Percentiles rank a stretch among this genome's conserved stretches.
Conservation (phyloP, 2,329 filamentous ascomycete species). For the Xylaria digitata region DNA sequence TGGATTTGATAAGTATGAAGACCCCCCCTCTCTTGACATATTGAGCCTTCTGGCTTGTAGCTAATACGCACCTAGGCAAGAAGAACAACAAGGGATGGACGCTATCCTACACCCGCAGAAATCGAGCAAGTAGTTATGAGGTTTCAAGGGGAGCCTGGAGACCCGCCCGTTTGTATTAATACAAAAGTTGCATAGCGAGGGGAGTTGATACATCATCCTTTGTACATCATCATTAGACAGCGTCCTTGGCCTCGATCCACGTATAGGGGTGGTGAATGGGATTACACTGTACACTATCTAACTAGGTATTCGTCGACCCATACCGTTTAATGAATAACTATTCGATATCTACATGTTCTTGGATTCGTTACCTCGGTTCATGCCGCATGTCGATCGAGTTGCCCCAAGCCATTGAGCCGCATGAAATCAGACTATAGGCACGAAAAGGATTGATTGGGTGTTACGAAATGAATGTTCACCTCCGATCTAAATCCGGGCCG, state of each 20-base stretch:
- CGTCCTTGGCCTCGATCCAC: slow-evolving; percentile 10
- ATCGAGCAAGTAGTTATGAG: slow-evolving; percentile 40
- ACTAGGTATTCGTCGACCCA: slow-evolving; percentile 2
- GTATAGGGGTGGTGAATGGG: not conserved
- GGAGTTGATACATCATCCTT: slow-evolving; percentile 26
- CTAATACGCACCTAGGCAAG: slow-evolving; percentile 55
- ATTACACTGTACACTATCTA: not conserved
- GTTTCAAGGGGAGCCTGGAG: not conserved
- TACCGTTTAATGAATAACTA: not conserved
- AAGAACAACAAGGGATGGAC: slow-evolving; percentile 88
- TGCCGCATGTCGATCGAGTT: not conserved
- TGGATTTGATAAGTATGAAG: slow-evolving; percentile 77
- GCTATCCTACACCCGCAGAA: slow-evolving; percentile 68
- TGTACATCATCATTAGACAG: slow-evolving; percentile 20
- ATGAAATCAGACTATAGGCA: too few species aligned
- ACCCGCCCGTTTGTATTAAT: slow-evolving; percentile 28
- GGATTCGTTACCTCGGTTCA: not conserved
- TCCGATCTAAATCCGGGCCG: slow-evolving; percentile 17
- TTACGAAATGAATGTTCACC: too few species aligned
- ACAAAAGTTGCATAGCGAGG: slow-evolving; percentile 42
- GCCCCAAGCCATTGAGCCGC: not conserved
- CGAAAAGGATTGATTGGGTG: too few species aligned
- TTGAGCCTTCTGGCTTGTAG: slow-evolving; percentile 35
- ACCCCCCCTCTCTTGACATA: not conserved
- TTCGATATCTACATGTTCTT: not conserved